Conservation (phyloP, 78 protist species). For the Capsaspora owczarzaki region DNA sequence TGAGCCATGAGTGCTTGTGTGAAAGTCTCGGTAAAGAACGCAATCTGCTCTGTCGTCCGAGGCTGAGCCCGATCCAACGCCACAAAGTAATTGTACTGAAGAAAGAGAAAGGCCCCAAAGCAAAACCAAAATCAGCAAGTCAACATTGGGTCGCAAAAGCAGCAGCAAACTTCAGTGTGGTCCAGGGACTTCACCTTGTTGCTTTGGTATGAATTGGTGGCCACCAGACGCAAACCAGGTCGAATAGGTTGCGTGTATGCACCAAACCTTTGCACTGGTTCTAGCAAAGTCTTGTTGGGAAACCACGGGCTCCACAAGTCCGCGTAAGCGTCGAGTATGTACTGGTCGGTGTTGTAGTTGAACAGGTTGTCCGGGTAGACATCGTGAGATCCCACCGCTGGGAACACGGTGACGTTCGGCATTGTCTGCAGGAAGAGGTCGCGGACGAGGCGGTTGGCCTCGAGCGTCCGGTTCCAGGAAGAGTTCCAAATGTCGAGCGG, state of each 20-base stretch:
- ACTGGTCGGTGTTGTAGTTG: not conserved
- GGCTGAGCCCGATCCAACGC: not conserved
- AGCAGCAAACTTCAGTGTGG: too few relatives aligned
- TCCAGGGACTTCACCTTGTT: too few relatives aligned
- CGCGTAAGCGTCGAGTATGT: not conserved
- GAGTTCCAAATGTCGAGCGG: not conserved
- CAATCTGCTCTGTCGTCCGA: not conserved
- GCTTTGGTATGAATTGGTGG: not conserved
- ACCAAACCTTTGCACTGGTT: not conserved
- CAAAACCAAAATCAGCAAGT: too few relatives aligned
- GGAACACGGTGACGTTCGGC: not conserved
- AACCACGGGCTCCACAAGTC: not conserved
- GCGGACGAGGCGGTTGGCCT: not conserved
- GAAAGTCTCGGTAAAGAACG: not conserved
- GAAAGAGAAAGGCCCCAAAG: too few relatives aligned
- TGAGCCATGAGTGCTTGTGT: not conserved
- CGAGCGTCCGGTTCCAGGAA: not conserved
- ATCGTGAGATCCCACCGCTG: not conserved
- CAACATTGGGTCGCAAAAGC: too few relatives aligned
- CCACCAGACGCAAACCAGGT: not conserved
- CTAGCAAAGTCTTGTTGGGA: not conserved
- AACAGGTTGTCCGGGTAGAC: not conserved
- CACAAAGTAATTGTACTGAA: not conserved
- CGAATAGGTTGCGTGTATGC: not conserved
- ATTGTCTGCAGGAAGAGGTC: not conserved